phyloP scores from a whole-genome alignment of 331 rosid genomes.

The Pyracantha coccinea region DNA sequence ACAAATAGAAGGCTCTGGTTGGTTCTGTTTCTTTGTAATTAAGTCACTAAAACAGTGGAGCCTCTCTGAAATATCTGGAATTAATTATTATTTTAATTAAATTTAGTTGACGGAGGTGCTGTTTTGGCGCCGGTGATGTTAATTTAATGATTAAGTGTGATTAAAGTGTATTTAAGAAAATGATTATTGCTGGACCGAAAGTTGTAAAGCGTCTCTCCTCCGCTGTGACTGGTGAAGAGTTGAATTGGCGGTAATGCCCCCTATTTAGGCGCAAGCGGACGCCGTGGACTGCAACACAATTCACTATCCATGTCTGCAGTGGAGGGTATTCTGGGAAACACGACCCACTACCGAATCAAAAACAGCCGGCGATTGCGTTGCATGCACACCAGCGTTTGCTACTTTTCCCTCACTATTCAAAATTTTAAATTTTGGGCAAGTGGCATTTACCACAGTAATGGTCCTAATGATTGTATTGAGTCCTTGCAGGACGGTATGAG shows the following conservation, averaged over 20 bases:
- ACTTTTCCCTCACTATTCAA: background rate
- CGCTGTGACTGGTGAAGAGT: background rate
- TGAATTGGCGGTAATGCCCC: background rate
- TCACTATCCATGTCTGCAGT: background rate
- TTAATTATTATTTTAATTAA: too few relatives aligned
- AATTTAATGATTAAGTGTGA: background rate
- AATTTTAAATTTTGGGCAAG: too few relatives aligned
- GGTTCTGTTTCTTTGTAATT: slow-evolving; percentile 6
- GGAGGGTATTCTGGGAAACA: background rate
- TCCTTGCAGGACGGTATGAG: too few relatives aligned
- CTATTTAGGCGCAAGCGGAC: background rate
- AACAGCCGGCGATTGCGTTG: background rate
- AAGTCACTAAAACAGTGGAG: background rate
- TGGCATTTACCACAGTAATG: too few relatives aligned
- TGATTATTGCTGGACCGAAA: background rate
- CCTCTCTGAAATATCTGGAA: background rate
- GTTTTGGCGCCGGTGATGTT: background rate
- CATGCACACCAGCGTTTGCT: background rate
- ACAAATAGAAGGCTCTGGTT: background rate
- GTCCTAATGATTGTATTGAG: too few relatives aligned
- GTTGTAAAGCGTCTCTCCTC: background rate
- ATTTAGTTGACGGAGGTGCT: background rate
- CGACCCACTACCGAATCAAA: too few relatives aligned
- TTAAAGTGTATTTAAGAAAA: background rate
- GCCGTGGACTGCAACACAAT: background rate